phyloP scores from a whole-genome alignment of 306 rosid species.

The Dryas octopetala region DNA sequence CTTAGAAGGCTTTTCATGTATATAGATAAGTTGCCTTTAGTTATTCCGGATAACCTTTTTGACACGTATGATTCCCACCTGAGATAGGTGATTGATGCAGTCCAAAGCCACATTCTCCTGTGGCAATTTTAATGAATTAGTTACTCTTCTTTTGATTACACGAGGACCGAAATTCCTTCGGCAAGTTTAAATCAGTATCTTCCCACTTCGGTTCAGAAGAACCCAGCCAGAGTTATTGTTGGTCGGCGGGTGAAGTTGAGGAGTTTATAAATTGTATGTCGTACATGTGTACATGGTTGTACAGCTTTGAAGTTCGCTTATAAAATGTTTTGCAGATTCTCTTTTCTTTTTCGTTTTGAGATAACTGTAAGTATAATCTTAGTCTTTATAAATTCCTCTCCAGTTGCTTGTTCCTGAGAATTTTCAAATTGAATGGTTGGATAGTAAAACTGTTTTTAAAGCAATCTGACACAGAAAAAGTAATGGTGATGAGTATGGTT shows the following conservation, averaged over 20 bases:
- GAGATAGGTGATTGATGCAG: conserved; percentile 51
- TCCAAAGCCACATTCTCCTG: conserved; percentile 31
- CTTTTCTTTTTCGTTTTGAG: neutral
- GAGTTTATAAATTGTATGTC: conserved; percentile 53
- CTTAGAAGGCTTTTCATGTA: conserved; percentile 81
- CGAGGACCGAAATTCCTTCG: conserved; percentile 35
- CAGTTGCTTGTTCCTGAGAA: neutral
- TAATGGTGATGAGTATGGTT: neutral
- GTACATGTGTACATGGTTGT: conserved; percentile 77
- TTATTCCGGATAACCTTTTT: conserved; percentile 75
- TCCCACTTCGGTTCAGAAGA: conserved; percentile 59
- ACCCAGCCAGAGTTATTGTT: conserved; percentile 51
- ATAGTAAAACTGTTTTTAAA: neutral
- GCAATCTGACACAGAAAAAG: neutral
- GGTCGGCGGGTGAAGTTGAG: conserved; percentile 70
- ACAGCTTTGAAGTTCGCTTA: conserved; percentile 52
- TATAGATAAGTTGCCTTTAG: conserved; percentile 82
- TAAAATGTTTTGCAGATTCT: conserved; percentile 37
- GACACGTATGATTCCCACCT: conserved; percentile 82
- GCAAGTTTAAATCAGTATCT: conserved; percentile 48
- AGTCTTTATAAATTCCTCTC: neutral
- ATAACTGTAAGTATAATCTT: neutral
- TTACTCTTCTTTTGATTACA: conserved; percentile 31
- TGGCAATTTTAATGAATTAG: conserved; percentile 37
- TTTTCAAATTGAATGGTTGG: neutral